Evolutionary conservation across 805 yeast genomes (phyloP), one percentile per base, ranked within the genome.

Genomic region (Ogataea siamensis): DNA sequence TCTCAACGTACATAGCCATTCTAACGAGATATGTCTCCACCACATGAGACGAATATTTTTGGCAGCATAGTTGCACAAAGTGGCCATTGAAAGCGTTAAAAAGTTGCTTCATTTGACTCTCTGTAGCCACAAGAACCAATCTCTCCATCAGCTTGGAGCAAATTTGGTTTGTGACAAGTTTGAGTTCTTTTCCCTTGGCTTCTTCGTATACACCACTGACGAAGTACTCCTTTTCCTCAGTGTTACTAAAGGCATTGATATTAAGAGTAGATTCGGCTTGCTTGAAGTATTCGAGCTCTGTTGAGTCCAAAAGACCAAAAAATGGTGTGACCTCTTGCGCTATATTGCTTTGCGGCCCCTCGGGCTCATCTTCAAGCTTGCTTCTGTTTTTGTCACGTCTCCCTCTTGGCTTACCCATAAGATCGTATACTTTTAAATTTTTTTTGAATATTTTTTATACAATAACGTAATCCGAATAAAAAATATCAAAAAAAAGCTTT

Each of bases 111-210:
- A 87, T 61, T 58, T 87, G 94, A 9, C 62, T 66, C 44, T 78
- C 81, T 18, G 73, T 69, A 11, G 89, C 82, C 13, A 68, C 64
- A 28, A 85, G 62, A n/a, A 91, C 74, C 44, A 91, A 66, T 55
- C 99, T 71, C 62, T 91, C 99, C 69, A 93, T 72, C 42, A 93
- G 70, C 58, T 91, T 91, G 16, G 98, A 91, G 60, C 97, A 88
- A 40, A 91, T 87, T 56, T 89, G 97, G 55, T 91, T 89, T 2
- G 96, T 91, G 4, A 85, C 96, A 27, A 91, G 70, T 61, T 93
- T 91, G 50, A 93, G 67, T 62, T 91, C 98, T 53, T 89, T 88
- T 2, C 96, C 96, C 32, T 73, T 70, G 15, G 88, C 75, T 65
- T 93, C 99, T 47, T 83, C 91, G 49, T 89, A 71, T 2, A 91